These are phyloP conservation scores for Telfairia occidentalis DNA, from an alignment of 331 rosid genomes.

Conservation along the genomic window DNA sequence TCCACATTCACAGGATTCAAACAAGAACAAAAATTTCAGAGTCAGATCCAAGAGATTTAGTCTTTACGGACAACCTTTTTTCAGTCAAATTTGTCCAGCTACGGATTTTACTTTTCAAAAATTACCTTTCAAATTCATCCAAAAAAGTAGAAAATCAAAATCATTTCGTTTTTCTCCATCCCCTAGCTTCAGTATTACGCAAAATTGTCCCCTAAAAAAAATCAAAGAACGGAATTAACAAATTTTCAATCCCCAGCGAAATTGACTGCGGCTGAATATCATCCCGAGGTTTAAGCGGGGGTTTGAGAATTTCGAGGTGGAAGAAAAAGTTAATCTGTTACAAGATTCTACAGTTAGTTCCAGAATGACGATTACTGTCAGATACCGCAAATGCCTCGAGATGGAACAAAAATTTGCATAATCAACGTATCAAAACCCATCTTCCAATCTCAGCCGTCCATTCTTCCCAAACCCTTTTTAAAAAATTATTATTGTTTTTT, in stretches of 20 bases:
- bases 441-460: conserved; percentile 12
- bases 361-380: conserved; percentile 11
- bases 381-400: conserved; percentile 5
- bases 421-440: background rate
- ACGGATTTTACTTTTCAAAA: background rate
- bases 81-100: background rate
- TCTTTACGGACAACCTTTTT: background rate
- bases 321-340: conserved; percentile 1
- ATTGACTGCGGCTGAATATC: background rate
- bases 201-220: background rate
- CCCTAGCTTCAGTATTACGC: background rate
- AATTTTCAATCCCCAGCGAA: background rate
- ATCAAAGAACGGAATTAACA: background rate
- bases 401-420: conserved; percentile 1
- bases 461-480: background rate
- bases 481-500: background rate
- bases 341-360: conserved; percentile 11
- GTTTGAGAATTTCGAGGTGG: conserved; percentile 9
- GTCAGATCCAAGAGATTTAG: conserved; percentile 8
- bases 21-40: background rate
- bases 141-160: background rate
- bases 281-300: conserved; percentile 12
- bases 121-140: background rate
- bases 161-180: background rate
- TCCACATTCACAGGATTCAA: conserved; percentile 1